Evolutionary conservation across 306 rosid genomes (phyloP).

Genomic region (Lathyrus sativus): DNA sequence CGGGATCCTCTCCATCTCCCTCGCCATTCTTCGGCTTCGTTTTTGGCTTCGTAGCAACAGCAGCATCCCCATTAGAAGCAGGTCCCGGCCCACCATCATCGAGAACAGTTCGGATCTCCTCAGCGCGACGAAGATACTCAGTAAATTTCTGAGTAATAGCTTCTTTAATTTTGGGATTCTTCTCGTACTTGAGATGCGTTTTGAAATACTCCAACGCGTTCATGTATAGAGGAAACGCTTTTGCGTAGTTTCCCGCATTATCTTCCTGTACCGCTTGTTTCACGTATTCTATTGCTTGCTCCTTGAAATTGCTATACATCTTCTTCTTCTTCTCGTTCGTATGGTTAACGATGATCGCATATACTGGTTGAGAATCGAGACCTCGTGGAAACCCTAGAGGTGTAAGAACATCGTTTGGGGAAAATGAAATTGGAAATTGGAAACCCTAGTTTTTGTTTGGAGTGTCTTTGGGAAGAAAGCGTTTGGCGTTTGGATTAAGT

Average conservation of each 20-base stretch:
- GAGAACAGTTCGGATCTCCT: conserved; percentile 96
- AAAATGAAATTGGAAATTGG: neutral
- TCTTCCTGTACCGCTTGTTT: conserved; percentile 95
- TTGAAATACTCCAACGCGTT: conserved; percentile 93
- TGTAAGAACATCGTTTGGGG: conserved; percentile 16
- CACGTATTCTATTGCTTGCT: conserved; percentile 96
- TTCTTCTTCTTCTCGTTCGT: neutral
- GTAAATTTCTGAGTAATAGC: conserved; percentile 96
- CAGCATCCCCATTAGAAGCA: conserved; percentile 83
- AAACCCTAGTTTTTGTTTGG: conserved; percentile 9
- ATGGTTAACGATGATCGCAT: conserved; percentile 28
- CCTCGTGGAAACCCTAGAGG: conserved; percentile 47
- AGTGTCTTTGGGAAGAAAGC: neutral
- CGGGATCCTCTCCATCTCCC: conserved; percentile 89
- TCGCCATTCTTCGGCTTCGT: conserved; percentile 83
- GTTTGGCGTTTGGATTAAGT: conserved; percentile 11
- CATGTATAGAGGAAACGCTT: conserved; percentile 91
- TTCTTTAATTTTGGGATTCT: conserved; percentile 92
- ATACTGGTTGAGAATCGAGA: conserved; percentile 7
- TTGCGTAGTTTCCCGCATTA: conserved; percentile 83
- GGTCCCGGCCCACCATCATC: conserved; percentile 90
- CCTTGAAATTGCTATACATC: conserved; percentile 99
- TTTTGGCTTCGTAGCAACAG: conserved; percentile 84
- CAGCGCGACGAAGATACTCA: conserved; percentile 95
- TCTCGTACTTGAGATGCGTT: conserved; percentile 96